A percentile compares a stretch with the other conserved stretches of the same genome.
phyloP scores from a whole-genome alignment of 371 early-diverging fungal species.

The Coemansia sp. region DNA sequence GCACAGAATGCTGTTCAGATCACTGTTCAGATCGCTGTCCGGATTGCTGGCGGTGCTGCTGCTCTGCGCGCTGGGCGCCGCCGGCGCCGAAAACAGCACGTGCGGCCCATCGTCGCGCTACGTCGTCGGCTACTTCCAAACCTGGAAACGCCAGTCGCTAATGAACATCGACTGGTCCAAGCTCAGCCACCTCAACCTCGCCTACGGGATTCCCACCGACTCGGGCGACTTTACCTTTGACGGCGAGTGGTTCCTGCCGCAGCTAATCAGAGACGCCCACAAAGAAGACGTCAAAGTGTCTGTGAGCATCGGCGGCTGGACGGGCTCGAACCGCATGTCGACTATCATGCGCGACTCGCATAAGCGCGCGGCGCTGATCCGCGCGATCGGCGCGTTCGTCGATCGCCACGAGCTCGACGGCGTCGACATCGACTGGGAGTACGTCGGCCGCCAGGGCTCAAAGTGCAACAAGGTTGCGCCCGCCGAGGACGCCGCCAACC shows the following conservation, averaged over 20 bases:
- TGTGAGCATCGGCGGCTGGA: constrained; percentile 57
- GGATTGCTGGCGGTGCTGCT: neutral
- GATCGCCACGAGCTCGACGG: constrained; percentile 56
- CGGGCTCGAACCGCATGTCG: constrained; percentile 42
- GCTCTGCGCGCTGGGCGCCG: neutral
- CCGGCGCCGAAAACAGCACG: neutral
- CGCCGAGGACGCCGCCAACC: constrained; percentile 60
- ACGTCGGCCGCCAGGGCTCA: constrained; percentile 70
- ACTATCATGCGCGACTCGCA: constrained; percentile 51
- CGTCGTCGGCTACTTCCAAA: constrained; percentile 43
- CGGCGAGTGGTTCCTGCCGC: constrained; percentile 45
- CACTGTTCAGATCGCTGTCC: neutral
- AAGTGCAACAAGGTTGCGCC: constrained; percentile 62
- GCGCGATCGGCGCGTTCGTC: constrained; percentile 55
- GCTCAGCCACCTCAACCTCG: constrained; percentile 77
- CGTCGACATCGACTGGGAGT: constrained; percentile 73
- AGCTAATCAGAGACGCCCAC: constrained; percentile 56
- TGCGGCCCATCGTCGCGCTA: constrained; percentile 46
- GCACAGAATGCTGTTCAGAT: neutral
- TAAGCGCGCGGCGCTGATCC: constrained; percentile 52
- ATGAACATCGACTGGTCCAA: constrained; percentile 61
- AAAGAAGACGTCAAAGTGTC: constrained; percentile 55
- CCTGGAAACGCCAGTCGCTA: constrained; percentile 46
- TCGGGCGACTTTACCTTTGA: constrained; percentile 39
- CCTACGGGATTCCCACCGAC: constrained; percentile 74